Evolutionary conservation across 768 basidiomycete genomes (phyloP), one percentile per base, ranked within the genome.

Genomic region (Xerocomellus chrysenteron): DNA sequence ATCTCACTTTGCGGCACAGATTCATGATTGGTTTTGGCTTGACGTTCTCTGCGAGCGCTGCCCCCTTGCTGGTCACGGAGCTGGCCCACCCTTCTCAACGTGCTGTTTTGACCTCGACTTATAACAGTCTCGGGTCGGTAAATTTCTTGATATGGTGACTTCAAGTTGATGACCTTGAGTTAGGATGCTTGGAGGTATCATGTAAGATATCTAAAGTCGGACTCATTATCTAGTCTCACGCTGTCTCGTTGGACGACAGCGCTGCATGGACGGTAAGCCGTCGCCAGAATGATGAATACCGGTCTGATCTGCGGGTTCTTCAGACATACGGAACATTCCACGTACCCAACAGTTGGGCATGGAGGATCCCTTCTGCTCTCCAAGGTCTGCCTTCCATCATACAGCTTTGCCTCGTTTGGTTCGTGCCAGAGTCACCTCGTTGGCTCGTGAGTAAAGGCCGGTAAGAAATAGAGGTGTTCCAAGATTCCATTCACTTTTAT

Each of bases 231-330:
- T 30, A 19, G 4, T 8, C 12, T 24, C 14, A 43, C 21, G 2
- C 14, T 8, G 21, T 8, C 13, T 43, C 24, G 41, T 24, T 48
- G 6, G 17, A 32, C 47, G 33, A 32, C 35, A 82, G 81, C 52
- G 83, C 88, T 42, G 87, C 88, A 13, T 92, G 88, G 89, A 78
- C 86, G 0, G 58, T 60, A 44, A 24, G 52, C 28, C 42, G 7
- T 8, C 42, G 8, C 24, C 21, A 16, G 24, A 43, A 43, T 14
- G 42, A 24, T 14, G 24, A 24, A 16, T 43, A 16, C 13, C 13
- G 9, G 14, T 16, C 24, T 43, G 24, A 43, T 24, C 21, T 24
- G 14, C 13, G 2, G n/a, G 13, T 5, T 41, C 2, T 28, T 7
- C 32, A 61, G 64, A 64, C 63, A 6, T 64, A 60, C n/a, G 62